Conservation (phyloP, 2,329 filamentous ascomycete genomes). For the Cercospora sojina region DNA sequence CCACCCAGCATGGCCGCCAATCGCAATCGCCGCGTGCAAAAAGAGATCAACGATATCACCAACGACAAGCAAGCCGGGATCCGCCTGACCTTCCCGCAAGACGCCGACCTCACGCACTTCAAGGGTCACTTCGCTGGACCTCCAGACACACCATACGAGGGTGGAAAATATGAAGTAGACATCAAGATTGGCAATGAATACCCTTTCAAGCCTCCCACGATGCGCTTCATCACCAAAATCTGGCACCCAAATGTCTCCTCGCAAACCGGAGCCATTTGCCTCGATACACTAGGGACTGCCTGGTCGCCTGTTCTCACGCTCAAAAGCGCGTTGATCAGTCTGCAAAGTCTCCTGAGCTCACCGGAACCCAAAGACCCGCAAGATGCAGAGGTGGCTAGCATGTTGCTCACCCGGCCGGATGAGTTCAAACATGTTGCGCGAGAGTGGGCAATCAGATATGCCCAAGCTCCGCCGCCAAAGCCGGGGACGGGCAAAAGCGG, state of each 20-base stretch:
- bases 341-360: constrained; percentile 88
- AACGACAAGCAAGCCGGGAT: constrained; percentile 76
- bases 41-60: constrained; percentile 74
- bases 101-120: constrained; percentile 73
- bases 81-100: constrained; percentile 50
- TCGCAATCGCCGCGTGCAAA: constrained; percentile 62
- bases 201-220: constrained; percentile 86
- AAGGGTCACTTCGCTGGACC: constrained; percentile 81
- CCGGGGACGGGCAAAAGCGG: constrained; percentile 45
- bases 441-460: constrained; percentile 85
- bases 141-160: constrained; percentile 89
- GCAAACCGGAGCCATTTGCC: constrained; percentile 84
- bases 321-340: constrained; percentile 88
- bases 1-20: constrained; percentile 51
- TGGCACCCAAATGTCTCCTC: constrained; percentile 95
- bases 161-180: constrained; percentile 77
- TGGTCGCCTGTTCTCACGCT: constrained; percentile 98
- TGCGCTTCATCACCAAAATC: constrained; percentile 89
- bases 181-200: constrained; percentile 86
- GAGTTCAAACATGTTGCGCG: constrained; percentile 79
- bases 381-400: constrained; percentile 89
- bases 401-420: constrained; percentile 77
- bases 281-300: constrained; percentile 83
- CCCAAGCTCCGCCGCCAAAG: constrained; percentile 68
- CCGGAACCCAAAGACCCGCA: constrained; percentile 96